Evolutionary conservation across 768 basidiomycete genomes (phyloP).

Genomic region (Hygrophoropsis aurantiaca): DNA sequence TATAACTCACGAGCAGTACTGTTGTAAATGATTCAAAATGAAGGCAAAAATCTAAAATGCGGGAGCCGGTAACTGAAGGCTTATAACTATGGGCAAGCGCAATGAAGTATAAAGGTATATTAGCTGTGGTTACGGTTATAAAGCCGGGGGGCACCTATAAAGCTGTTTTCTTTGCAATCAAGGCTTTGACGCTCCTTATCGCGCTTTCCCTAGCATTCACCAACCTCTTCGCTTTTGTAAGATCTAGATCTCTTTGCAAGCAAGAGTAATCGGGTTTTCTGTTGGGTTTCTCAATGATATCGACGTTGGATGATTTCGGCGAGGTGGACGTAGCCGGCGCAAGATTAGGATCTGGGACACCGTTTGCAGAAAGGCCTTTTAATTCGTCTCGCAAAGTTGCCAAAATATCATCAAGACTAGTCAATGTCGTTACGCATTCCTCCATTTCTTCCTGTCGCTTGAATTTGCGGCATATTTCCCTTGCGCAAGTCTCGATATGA

Average conservation of each 20-base stretch:
- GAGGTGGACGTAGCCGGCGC: no score
- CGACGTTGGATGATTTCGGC: no score
- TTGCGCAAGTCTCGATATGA: slow-evolving; percentile 75
- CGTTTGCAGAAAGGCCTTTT: no score
- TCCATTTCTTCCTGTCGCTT: slow-evolving; percentile 67
- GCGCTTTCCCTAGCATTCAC: slow-evolving; percentile 69
- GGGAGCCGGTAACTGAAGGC: no score
- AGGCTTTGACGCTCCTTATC: slow-evolving; percentile 56
- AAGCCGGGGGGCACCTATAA: no score
- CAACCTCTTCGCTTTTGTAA: slow-evolving; percentile 64
- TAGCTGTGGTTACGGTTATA: no score
- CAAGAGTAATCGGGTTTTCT: slow-evolving; percentile 47
- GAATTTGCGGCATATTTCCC: slow-evolving; percentile 72
- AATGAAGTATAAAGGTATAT: no score
- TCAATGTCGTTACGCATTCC: slow-evolving; percentile 56
- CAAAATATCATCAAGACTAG: slow-evolving; percentile 61
- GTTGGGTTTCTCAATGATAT: no score
- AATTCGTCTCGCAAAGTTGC: slow-evolving; percentile 52
- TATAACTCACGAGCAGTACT: no score
- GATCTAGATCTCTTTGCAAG: slow-evolving; percentile 43
- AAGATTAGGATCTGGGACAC: not conserved
- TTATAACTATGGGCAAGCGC: no score
- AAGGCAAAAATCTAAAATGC: no score
- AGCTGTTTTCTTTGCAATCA: slow-evolving; percentile 46
- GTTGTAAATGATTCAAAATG: no score